A percentile compares a stretch with the other conserved stretches of the same genome.
Conservation (phyloP, 2,329 filamentous ascomycete genomes). For the Epichloe gansuensis region DNA sequence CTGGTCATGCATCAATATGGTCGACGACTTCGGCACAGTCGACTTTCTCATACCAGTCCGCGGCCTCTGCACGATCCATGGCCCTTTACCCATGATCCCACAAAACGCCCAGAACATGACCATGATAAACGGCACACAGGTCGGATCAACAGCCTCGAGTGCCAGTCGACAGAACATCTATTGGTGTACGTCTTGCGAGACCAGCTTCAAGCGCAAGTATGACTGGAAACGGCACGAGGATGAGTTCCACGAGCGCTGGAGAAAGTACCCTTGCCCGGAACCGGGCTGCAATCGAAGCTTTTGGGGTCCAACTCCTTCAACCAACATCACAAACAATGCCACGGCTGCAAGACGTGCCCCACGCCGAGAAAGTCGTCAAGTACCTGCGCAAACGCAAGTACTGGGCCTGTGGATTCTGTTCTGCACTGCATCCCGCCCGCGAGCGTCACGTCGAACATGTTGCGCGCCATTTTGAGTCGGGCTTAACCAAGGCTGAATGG, state of each 20-base stretch:
- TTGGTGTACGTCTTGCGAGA: conserved; percentile 48
- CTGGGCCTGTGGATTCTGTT: conserved; percentile 59
- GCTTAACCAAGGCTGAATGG: conserved; percentile 53
- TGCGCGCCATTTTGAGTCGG: conserved; percentile 52
- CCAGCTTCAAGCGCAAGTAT: conserved; percentile 55
- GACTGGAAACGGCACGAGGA: conserved; percentile 61
- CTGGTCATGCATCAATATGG: conserved; percentile 35
- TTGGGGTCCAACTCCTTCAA: conserved; percentile 58
- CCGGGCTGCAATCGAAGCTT: conserved; percentile 53
- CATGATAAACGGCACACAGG: conserved; percentile 21
- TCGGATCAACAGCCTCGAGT: conserved; percentile 16
- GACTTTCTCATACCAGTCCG: conserved; percentile 28
- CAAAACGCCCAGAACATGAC: conserved; percentile 16
- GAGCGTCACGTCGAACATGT: conserved; percentile 59
- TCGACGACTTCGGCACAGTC: conserved; percentile 29
- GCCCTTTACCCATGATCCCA: conserved; percentile 24
- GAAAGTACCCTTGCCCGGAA: conserved; percentile 55
- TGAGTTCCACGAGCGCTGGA: conserved; percentile 56
- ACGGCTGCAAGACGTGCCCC: conserved; percentile 52
- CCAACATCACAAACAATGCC: conserved; percentile 54
- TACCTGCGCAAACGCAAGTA: conserved; percentile 52
- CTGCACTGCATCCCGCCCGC: conserved; percentile 47
- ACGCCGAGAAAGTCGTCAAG: conserved; percentile 51
- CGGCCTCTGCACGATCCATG: conserved; percentile 22
- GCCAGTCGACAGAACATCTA: conserved; percentile 34